Evolutionary conservation across 2,329 filamentous ascomycete species (phyloP).

Genomic region (Trichoderma sp.): DNA sequence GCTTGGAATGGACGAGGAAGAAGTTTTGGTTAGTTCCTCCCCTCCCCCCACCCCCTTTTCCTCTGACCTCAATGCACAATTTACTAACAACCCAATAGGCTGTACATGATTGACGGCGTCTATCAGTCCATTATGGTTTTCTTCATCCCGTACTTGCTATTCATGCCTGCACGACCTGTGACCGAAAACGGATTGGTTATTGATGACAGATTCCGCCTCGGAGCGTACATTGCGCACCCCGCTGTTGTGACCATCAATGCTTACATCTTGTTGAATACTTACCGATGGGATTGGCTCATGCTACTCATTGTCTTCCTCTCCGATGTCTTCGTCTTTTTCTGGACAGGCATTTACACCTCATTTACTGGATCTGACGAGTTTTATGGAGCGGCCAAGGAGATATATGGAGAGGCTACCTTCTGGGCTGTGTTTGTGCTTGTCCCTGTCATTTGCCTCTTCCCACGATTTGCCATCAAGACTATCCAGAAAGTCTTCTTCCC

Average conservation of each 20-base stretch:
- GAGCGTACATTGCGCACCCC: constrained; percentile 82
- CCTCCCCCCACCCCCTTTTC: not conserved
- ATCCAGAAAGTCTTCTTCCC: constrained; percentile 94
- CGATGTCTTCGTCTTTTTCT: constrained; percentile 87
- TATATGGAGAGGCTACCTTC: constrained; percentile 81
- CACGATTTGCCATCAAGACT: constrained; percentile 83
- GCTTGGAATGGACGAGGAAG: constrained; percentile 90
- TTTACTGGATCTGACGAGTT: constrained; percentile 58
- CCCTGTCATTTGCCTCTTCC: constrained; percentile 80
- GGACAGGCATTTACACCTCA: constrained; percentile 83
- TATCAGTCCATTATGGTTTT: constrained; percentile 95
- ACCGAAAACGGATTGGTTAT: constrained; percentile 75
- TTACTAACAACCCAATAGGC: constrained; percentile 52
- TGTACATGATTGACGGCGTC: constrained; percentile 92
- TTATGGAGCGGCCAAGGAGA: constrained; percentile 76
- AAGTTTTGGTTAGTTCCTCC: constrained; percentile 83
- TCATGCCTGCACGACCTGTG: constrained; percentile 68
- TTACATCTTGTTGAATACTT: constrained; percentile 95
- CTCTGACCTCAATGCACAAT: not conserved
- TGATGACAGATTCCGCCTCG: constrained; percentile 80
- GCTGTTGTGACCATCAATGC: constrained; percentile 87
- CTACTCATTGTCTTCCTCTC: constrained; percentile 80
- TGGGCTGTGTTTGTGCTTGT: constrained; percentile 84
- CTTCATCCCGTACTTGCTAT: constrained; percentile 87
- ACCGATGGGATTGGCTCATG: constrained; percentile 98